Evolutionary conservation across 768 basidiomycete genomes (phyloP).

Genomic region (Rhodotorula kratochvilovae): DNA sequence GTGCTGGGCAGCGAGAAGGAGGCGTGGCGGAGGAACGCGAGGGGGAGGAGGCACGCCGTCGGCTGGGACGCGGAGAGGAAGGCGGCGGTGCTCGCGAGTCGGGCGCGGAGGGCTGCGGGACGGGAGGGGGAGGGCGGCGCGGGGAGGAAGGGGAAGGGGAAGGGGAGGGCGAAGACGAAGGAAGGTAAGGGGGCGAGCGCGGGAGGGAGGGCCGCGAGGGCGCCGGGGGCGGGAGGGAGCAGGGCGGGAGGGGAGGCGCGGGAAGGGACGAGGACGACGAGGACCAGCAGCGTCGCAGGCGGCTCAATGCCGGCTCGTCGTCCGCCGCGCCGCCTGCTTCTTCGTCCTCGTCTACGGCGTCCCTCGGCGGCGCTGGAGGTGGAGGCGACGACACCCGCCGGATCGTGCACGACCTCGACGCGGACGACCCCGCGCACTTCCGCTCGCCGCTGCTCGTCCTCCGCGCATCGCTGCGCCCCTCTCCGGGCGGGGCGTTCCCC

Average conservation of each 20-base stretch:
- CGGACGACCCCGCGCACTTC: conserved; percentile 18
- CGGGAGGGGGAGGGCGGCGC: neutral
- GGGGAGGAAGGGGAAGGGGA: neutral
- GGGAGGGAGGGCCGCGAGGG: neutral
- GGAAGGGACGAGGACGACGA: conserved; percentile 1
- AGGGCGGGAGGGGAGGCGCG: neutral
- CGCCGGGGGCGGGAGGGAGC: neutral
- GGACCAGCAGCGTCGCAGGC: neutral
- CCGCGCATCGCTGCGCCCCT: conserved; percentile 13
- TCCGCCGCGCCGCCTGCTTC: neutral
- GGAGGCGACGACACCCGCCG: neutral
- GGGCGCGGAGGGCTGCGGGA: neutral
- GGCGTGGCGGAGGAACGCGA: conserved; percentile 8
- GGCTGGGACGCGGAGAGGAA: conserved; percentile 17
- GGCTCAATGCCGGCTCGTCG: neutral
- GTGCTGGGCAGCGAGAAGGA: conserved; percentile 23
- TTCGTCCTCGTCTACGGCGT: neutral
- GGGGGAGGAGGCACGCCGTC: conserved; percentile 24
- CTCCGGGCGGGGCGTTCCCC: neutral
- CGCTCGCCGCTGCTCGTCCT: conserved; percentile 20
- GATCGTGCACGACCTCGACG: neutral
- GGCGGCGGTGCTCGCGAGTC: neutral
- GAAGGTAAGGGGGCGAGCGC: neutral
- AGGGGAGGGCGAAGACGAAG: neutral
- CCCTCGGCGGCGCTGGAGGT: neutral